Base-by-base conservation (phyloP, 352 stramenopile genomes). In the Pythium rishiriense region DNA sequence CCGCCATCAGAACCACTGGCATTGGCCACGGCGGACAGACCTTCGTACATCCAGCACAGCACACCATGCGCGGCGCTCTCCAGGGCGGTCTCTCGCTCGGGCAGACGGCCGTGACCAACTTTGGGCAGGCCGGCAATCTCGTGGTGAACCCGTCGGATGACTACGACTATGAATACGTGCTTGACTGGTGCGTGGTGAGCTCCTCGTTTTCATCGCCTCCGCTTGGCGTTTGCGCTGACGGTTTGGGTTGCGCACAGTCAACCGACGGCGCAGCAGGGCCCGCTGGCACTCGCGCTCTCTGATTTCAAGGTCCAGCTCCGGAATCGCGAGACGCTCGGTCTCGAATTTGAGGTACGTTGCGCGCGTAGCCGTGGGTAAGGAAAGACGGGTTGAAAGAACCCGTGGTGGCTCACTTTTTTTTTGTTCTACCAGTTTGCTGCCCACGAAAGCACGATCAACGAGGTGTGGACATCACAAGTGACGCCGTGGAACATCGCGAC, bases 121-220 rank as follows among this genome's bases (percentile, higher is more conserved):
- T 94, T 59, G 65, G 72, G 6, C 48, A 65, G 35, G 63, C 70
- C 22, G 70, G 68, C 22, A 68, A 51, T 15, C 43, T 90, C 29
- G 59, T 67, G 3, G 62, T 75, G 17, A 78, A 87, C 50, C 68
- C 77, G 11, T 73, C 63, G 10, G 80, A 85, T 4, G 78, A 88
- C 35, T 91, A 90, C n/a, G 85, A 95, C 68, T 95, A 93, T 58
- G 83, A 93, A 70, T 95, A 94, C 69, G 71, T 95, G 25, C 57
- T 95, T 24, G 83, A 94, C 64, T 89, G 76, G 81, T 88, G 51
- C 42, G 66, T 67, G 1, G 14, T 37, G 17, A 61, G 11, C 26
- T 46, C n/a, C n/a, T 49, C 21, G 19, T 39, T 14, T 3, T 39
- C 33, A 39, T 10, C 7, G 33, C 4, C 33, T 39, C 7, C 31